Base-by-base conservation (phyloP, 2,329 filamentous ascomycete species). In the Fusarium pilosicola region DNA sequence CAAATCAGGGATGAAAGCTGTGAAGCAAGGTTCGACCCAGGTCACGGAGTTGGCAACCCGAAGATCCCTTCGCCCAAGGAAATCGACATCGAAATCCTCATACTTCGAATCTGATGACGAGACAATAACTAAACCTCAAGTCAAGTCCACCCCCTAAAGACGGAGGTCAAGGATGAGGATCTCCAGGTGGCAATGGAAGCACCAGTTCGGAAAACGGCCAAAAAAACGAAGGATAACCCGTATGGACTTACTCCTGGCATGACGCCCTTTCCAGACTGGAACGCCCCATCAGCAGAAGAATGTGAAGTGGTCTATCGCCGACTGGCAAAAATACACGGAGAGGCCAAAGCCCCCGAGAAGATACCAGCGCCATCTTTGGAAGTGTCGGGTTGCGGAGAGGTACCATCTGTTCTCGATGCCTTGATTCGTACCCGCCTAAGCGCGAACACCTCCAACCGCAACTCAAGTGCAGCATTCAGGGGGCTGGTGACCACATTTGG, bases 291-390 rank as follows among this genome's bases (percentile, higher is more conserved):
- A 15, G 48, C 60, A 38, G 58, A 51, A 54, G 75, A 76, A 4
- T 78, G 76, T 20, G 63, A 77, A 54, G 69, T 76, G 46, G 75
- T 77, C 24, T 78, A 78, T 46, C 38, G n/a, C 10, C 64, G 65
- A 36, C 57, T 78, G 39, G 68, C 76, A 28, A 71, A 69, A 38
- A 32, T 77, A n/a, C 76, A 78, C 22, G 76, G 76, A n/a, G 62
- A 75, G 55, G 62, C 72, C 32, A 76, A 71, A 32, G 75, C 76
- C 4, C 76, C 76, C 1, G 62, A 77, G 36, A 78, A 76, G 64
- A 78, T 78, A 66, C 76, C 76, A 24, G 76, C 76, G 10, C 76
- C 76, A 14, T 78, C 76, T 22, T 51, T 78, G 20, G 76, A 78
- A 60, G 76, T 78, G 22, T 78, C 76, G 13, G 76, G 76, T 17